Conservation (phyloP, 2,329 filamentous ascomycete species). For the Capronia americana region DNA sequence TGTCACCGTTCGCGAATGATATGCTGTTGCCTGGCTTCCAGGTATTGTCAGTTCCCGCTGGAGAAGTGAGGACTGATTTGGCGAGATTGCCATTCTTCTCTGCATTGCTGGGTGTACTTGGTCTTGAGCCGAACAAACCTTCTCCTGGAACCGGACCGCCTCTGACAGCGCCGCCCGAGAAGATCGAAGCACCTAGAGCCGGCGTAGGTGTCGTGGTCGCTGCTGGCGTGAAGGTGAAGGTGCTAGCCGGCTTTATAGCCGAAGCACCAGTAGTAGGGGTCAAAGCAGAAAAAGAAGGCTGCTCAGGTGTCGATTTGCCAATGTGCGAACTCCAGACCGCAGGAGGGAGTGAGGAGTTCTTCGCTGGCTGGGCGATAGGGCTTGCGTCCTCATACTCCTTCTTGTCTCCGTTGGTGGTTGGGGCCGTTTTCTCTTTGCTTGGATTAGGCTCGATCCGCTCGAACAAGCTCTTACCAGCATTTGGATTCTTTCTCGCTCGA, state of each 20-base stretch:
- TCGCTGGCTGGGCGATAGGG: conserved; percentile 44
- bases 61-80: conserved; percentile 35
- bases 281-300: conserved; percentile 33
- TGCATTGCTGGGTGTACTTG: conserved; percentile 38
- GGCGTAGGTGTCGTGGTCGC: conserved; percentile 24
- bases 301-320: conserved; percentile 37
- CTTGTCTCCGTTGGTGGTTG: conserved; percentile 19
- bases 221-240: conserved; percentile 37
- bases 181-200: conserved; percentile 34
- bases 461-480: conserved; percentile 38
- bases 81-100: conserved; percentile 31
- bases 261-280: conserved; percentile 31
- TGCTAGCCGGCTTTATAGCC: conserved; percentile 34
- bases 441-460: conserved; percentile 38
- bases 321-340: conserved; percentile 49
- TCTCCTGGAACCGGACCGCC: conserved; percentile 37
- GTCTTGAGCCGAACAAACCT: conserved; percentile 43
- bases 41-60: conserved; percentile 49
- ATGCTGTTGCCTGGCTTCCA: conserved; percentile 57
- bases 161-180: conserved; percentile 35
- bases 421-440: conserved; percentile 19
- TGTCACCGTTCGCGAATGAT: conserved; percentile 51
- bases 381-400: conserved; percentile 26
- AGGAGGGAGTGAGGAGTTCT: conserved; percentile 41
- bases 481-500: conserved; percentile 21